Conservation (phyloP, 345 rosid species). For the Salix koriyanagi region DNA sequence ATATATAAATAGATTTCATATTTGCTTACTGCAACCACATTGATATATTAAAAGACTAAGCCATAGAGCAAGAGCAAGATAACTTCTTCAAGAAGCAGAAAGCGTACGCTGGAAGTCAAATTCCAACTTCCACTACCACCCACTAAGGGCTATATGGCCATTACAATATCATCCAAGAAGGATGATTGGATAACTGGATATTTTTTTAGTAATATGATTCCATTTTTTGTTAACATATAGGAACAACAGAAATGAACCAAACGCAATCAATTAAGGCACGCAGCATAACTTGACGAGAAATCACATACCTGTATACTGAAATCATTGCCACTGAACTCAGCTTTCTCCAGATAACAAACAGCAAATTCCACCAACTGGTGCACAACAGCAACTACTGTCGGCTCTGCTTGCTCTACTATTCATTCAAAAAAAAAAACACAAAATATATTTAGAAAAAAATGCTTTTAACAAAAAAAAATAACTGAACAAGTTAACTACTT, state of each 20-base stretch:
- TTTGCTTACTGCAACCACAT: too few relatives aligned
- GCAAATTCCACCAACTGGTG: conserved; percentile 74
- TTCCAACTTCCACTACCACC: too few relatives aligned
- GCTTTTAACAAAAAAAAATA: neutral
- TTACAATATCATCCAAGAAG: too few relatives aligned
- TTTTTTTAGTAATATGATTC: too few relatives aligned
- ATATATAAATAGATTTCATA: too few relatives aligned
- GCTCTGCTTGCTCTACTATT: conserved; percentile 73
- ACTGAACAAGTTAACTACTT: neutral
- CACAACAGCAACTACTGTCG: conserved; percentile 55
- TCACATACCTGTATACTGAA: conserved; percentile 58
- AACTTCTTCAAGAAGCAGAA: too few relatives aligned
- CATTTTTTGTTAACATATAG: too few relatives aligned
- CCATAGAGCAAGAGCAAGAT: too few relatives aligned
- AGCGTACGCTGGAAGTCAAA: too few relatives aligned
- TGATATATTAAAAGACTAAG: too few relatives aligned
- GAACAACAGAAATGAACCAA: neutral
- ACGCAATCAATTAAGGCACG: neutral
- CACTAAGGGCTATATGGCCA: too few relatives aligned
- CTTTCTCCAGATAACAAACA: conserved; percentile 67
- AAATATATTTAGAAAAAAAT: neutral
- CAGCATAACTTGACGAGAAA: neutral
- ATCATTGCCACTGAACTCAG: conserved; percentile 47
- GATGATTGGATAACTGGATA: too few relatives aligned
- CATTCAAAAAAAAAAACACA: conserved; percentile 8